Conservation (phyloP, 2,329 filamentous ascomycete species). For the Domatiomyces globalis region DNA sequence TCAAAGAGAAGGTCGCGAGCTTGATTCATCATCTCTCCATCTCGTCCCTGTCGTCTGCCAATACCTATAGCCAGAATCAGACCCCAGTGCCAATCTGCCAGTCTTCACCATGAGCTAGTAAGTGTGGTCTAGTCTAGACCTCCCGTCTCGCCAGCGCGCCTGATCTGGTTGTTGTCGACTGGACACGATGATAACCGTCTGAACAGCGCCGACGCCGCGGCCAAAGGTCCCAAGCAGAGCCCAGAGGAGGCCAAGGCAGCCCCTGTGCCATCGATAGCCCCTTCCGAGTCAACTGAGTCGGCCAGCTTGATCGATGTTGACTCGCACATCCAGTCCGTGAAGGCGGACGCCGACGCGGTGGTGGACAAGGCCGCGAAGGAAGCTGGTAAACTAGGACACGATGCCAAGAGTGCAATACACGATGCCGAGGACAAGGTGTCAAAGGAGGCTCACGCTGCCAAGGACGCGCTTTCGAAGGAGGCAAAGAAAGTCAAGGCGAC, state of each 20-base stretch:
- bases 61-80: too few species aligned
- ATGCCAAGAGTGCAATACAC: slow-evolving; percentile 31
- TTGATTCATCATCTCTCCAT: too few species aligned
- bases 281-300: neutral
- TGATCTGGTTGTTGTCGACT: neutral
- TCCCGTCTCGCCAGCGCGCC: neutral
- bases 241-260: slow-evolving; percentile 31
- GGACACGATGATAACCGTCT: neutral
- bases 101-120: neutral
- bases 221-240: slow-evolving; percentile 33
- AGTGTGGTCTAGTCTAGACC: neutral
- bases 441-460: slow-evolving; percentile 21
- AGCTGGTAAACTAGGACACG: slow-evolving; percentile 6
- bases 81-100: too few species aligned
- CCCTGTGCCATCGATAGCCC: slow-evolving; percentile 8
- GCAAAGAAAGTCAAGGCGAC: slow-evolving; percentile 19
- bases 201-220: slow-evolving; percentile 34
- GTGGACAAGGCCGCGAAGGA: neutral
- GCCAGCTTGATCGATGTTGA: slow-evolving; percentile 28
- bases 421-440: slow-evolving; percentile 23
- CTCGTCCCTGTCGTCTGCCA: too few species aligned
- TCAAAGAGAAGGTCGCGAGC: too few species aligned
- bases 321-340: slow-evolving; percentile 30
- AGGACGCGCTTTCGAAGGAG: slow-evolving; percentile 20
- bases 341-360: neutral